Percentiles rank a stretch among this genome's conserved stretches.
These are phyloP conservation scores for Neospora caninum DNA, from an alignment of 169 alveolate genomes.

Conservation along the genomic window DNA sequence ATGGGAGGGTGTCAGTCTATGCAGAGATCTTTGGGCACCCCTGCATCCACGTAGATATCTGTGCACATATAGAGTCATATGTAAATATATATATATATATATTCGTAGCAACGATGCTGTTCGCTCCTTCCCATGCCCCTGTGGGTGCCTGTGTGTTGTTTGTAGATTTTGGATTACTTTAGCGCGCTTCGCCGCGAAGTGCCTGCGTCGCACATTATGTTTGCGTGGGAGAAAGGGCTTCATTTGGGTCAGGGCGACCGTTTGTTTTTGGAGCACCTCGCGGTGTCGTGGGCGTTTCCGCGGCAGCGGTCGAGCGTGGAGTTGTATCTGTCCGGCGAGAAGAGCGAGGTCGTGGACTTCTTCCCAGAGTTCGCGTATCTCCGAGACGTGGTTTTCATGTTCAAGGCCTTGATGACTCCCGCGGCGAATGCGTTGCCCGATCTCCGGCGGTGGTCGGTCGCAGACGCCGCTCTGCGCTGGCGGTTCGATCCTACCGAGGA, in stretches of 20 bases:
- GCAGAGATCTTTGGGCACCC: no score
- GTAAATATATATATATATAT: no score
- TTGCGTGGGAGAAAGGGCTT: constrained; percentile 22
- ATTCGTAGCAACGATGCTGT: no score
- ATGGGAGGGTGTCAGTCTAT: no score
- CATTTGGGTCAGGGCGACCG: constrained; percentile 45
- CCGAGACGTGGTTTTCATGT: constrained; percentile 68
- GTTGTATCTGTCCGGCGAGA: neutral
- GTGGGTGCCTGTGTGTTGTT: no score
- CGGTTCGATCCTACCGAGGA: neutral
- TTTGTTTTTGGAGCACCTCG: constrained; percentile 6
- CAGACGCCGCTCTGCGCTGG: constrained; percentile 50
- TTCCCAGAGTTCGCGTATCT: constrained; percentile 67
- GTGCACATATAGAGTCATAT: no score
- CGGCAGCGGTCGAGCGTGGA: constrained; percentile 15
- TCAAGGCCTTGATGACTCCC: constrained; percentile 65
- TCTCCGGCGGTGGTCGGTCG: constrained; percentile 21
- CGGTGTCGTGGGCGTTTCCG: constrained; percentile 27
- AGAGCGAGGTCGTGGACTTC: constrained; percentile 63
- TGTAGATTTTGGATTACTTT: constrained; percentile 55
- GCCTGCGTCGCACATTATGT: neutral
- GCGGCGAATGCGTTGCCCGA: constrained; percentile 38
- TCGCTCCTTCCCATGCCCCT: no score
- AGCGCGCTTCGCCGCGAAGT: neutral
- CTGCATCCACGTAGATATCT: no score